These are phyloP conservation scores for Telopea speciosissima DNA, from an alignment of 177 flowering plant genomes.

Conservation along the genomic window DNA sequence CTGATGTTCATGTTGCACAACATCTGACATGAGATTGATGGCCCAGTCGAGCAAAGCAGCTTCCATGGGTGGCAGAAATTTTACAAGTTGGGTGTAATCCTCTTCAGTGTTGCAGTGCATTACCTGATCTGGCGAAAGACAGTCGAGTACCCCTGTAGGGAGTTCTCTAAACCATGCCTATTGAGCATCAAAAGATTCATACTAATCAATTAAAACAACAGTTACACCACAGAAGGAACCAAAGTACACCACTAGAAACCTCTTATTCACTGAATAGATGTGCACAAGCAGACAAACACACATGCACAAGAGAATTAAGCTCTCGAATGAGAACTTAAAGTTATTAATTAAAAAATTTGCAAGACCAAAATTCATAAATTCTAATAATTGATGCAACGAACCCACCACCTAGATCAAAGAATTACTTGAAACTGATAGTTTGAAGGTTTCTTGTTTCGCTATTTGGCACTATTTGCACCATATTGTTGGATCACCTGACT, in stretches of 20 bases:
- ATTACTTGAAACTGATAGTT: too few species aligned
- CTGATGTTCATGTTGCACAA: constrained; percentile 62
- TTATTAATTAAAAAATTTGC: too few species aligned
- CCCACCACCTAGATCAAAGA: too few species aligned
- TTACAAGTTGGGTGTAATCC: constrained; percentile 53
- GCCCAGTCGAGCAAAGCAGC: constrained; percentile 91
- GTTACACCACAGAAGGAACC: background rate
- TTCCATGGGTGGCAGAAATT: constrained; percentile 67
- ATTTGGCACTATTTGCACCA: too few species aligned
- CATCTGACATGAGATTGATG: constrained; percentile 93
- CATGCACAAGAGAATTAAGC: background rate
- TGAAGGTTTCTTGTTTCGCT: too few species aligned
- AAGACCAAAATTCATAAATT: too few species aligned
- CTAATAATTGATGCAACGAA: too few species aligned
- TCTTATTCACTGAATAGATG: too few species aligned
- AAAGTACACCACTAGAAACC: background rate
- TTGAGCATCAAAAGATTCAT: constrained; percentile 4
- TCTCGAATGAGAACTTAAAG: too few species aligned
- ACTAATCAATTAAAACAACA: background rate
- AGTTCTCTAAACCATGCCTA: constrained; percentile 99
- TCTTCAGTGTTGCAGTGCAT: constrained; percentile 93
- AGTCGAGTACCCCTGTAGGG: constrained; percentile 84
- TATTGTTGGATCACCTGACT: too few species aligned
- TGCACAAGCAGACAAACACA: too few species aligned
- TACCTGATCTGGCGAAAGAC: constrained; percentile 86